A percentile compares a stretch with the other conserved stretches of the same genome.
Evolutionary conservation across 768 basidiomycete genomes (phyloP).

Genomic region (Trametes elegans): DNA sequence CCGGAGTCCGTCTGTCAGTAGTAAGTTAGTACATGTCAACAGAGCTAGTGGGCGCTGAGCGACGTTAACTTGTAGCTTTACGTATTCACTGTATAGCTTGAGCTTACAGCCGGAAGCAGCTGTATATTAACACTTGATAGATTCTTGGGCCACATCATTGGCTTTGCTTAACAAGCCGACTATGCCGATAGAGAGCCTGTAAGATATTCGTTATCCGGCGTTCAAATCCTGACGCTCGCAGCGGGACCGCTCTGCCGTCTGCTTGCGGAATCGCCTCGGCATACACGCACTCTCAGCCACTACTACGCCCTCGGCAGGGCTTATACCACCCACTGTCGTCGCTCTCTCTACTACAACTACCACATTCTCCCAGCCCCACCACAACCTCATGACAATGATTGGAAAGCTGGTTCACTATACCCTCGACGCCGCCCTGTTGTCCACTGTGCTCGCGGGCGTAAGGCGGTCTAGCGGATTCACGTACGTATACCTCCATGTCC

Average conservation of each 20-base stretch:
- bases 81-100: too few species aligned
- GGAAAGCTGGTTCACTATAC: conserved; percentile 82
- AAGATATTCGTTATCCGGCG: not conserved
- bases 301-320: not conserved
- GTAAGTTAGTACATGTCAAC: too few species aligned
- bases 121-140: too few species aligned
- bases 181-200: too few species aligned
- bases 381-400: conserved; percentile 36
- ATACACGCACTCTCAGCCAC: not conserved
- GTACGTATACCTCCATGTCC: conserved; percentile 49
- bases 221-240: too few species aligned
- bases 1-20: too few species aligned
- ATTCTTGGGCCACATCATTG: too few species aligned
- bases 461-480: conserved; percentile 85
- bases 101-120: too few species aligned
- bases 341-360: not conserved
- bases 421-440: conserved; percentile 80
- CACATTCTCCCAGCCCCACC: not conserved
- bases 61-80: too few species aligned
- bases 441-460: conserved; percentile 89
- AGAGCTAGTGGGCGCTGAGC: too few species aligned
- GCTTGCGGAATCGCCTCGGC: conserved; percentile 11
- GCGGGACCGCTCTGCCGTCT: conserved; percentile 3
- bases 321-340: not conserved
- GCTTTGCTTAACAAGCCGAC: too few species aligned